Conservation (phyloP, 306 rosid species). For the Prunus dulcis region DNA sequence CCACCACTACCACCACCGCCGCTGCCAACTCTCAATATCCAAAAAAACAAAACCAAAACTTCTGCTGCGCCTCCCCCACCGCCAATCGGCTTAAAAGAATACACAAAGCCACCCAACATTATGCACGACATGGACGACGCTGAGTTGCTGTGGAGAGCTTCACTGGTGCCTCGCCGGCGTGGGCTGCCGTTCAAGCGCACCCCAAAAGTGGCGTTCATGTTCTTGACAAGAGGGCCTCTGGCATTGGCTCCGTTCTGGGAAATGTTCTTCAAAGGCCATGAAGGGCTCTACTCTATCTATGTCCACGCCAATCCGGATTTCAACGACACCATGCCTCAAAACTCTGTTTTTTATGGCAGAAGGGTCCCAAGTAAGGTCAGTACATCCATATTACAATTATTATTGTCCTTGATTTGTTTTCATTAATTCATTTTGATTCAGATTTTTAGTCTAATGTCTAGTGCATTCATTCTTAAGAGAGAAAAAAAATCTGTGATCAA, state of each 20-base stretch:
- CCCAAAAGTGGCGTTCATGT: conserved; percentile 81
- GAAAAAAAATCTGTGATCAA: not conserved
- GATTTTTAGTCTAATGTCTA: too few relatives aligned
- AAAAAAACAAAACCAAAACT: conserved; percentile 4
- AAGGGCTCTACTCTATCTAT: conserved; percentile 60
- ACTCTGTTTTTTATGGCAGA: conserved; percentile 57
- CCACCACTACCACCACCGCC: not conserved
- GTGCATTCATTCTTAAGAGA: too few relatives aligned
- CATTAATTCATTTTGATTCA: not conserved
- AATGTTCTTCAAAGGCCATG: conserved; percentile 58
- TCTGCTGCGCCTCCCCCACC: not conserved
- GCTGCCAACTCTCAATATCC: not conserved
- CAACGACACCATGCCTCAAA: conserved; percentile 33
- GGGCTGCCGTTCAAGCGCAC: conserved; percentile 35
- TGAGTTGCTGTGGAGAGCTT: conserved; percentile 82
- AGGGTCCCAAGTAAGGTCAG: conserved; percentile 81
- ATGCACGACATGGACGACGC: conserved; percentile 69
- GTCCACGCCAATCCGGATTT: conserved; percentile 61
- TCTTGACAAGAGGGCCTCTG: conserved; percentile 61
- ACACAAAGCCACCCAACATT: conserved; percentile 28
- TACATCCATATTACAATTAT: not conserved
- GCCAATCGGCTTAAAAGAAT: conserved; percentile 34
- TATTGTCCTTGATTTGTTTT: not conserved
- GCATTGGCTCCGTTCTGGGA: conserved; percentile 81
- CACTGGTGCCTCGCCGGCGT: conserved; percentile 38